phyloP scores from a whole-genome alignment of 768 basidiomycete genomes.

The Asterophora lycoperdoides region DNA sequence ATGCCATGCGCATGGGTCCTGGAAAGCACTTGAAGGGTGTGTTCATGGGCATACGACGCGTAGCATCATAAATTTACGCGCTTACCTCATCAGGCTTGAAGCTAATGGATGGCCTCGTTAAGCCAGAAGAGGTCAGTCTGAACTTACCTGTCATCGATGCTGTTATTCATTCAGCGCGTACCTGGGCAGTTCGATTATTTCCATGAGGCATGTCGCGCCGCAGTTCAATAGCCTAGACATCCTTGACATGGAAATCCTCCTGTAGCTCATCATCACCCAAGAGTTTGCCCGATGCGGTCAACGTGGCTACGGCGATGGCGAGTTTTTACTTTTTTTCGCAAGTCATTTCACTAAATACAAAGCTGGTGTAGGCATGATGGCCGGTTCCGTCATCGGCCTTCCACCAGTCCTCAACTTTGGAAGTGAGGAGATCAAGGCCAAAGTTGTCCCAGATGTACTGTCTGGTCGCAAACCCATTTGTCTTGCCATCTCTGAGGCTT shows the following conservation, averaged over 20 bases:
- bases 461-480: constrained; percentile 75
- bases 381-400: constrained; percentile 77
- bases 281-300: constrained; percentile 67
- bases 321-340: constrained; percentile 3
- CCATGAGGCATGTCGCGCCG: constrained; percentile 50
- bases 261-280: constrained; percentile 70
- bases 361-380: constrained; percentile 43
- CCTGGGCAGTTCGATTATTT: constrained; percentile 75
- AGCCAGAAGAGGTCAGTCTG: constrained; percentile 62
- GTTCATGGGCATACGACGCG: not conserved
- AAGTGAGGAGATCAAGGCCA: constrained; percentile 47
- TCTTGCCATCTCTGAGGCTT: constrained; percentile 86
- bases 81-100: constrained; percentile 42
- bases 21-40: constrained; percentile 75
- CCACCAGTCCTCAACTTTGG: constrained; percentile 87
- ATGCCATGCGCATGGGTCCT: constrained; percentile 92
- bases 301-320: constrained; percentile 80
- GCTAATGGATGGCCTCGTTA: constrained; percentile 76
- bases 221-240: not conserved
- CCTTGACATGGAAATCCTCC: not conserved
- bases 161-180: not conserved
- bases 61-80: not conserved
- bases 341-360: not conserved
- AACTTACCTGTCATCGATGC: not conserved
- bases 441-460: constrained; percentile 61